Base-by-base conservation (phyloP, 2,329 filamentous ascomycete species). In the Fusarium vanettenii region DNA sequence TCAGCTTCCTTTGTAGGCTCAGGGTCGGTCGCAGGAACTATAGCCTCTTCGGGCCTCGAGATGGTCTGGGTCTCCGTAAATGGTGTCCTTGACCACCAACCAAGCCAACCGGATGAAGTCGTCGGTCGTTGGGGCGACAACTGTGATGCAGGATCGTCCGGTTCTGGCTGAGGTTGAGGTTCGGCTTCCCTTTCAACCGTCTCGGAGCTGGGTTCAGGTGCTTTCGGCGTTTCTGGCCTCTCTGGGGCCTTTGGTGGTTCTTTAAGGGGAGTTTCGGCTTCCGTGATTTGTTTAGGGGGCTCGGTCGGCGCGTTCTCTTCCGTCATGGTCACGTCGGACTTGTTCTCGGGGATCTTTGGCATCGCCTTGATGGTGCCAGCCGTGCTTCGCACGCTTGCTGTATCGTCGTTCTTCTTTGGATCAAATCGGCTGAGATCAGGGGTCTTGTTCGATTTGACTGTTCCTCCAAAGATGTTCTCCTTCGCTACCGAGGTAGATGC, bases 401-500 rank as follows among this genome's bases (percentile, higher is more conserved):
- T 70, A 65, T 83, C 81, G 72, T 82, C 80, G 61, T 70, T 76
- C 60, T 78, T 88, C 68, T 82, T 87, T 13, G 81, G 75, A 5
- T 89, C 88, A 69, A 87, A 90, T 50, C 87, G 86, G 64, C 85
- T 85, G 35, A 90, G 83, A 74, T 91, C 88, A 5, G 87, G 82
- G 1, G 83, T 76, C 10, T 83, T 83, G n/a, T 78, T 82, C 1
- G 88, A 82, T 67, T 85, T 86, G 57, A 87, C 81, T 4, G 88
- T 90, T 57, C 87, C 89, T 33, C 89, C 90, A 55, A 89, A 81
- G 31, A 92, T 92, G 14, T 88, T 90, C 79, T 92, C 90, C 72
- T 86, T 86, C 5, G 89, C 89, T 52, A 92, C 83, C 61, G 90
- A 89, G 7, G 88, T 91, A 10, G 90, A 92, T 31, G 90, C 86